These are phyloP conservation scores for Cucurbita ficifolia DNA, from an alignment of 306 rosid genomes.

Conservation along the genomic window DNA sequence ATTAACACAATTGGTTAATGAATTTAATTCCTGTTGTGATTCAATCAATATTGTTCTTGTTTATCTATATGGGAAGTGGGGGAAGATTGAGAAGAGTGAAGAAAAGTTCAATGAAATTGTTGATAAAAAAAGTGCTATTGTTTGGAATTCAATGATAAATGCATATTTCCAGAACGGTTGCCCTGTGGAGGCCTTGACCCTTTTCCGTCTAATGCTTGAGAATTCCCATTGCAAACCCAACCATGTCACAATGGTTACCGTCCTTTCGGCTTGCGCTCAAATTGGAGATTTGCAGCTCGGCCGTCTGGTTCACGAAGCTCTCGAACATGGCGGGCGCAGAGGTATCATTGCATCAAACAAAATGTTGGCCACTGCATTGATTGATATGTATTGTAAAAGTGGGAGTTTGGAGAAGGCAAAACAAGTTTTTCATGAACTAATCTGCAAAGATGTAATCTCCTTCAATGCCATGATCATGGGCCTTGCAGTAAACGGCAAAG, in stretches of 20 bases:
- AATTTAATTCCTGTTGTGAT: conserved; percentile 5
- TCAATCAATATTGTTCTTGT: conserved; percentile 24
- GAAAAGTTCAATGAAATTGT: conserved; percentile 25
- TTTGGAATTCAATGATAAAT: conserved; percentile 49
- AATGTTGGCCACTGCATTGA: conserved; percentile 46
- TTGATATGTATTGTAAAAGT: conserved; percentile 59
- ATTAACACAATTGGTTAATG: conserved; percentile 8
- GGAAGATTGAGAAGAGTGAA: conserved; percentile 28
- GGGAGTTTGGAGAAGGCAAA: conserved; percentile 41
- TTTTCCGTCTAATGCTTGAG: conserved; percentile 31
- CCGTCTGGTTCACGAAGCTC: conserved; percentile 32
- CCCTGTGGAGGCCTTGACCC: conserved; percentile 31
- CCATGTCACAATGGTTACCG: conserved; percentile 47
- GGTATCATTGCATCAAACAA: conserved; percentile 32
- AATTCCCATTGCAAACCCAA: conserved; percentile 25
- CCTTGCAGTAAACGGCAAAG: conserved; percentile 45
- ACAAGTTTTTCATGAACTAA: conserved; percentile 38
- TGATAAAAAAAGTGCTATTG: conserved; percentile 24
- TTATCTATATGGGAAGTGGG: conserved; percentile 41
- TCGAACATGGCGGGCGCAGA: conserved; percentile 24
- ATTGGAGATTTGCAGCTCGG: conserved; percentile 51
- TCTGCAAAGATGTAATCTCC: conserved; percentile 38
- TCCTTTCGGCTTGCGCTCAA: conserved; percentile 59
- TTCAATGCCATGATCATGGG: conserved; percentile 62
- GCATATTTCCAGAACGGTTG: conserved; percentile 49